Conservation (phyloP, 768 basidiomycete genomes). For the Lentinula detonsa region DNA sequence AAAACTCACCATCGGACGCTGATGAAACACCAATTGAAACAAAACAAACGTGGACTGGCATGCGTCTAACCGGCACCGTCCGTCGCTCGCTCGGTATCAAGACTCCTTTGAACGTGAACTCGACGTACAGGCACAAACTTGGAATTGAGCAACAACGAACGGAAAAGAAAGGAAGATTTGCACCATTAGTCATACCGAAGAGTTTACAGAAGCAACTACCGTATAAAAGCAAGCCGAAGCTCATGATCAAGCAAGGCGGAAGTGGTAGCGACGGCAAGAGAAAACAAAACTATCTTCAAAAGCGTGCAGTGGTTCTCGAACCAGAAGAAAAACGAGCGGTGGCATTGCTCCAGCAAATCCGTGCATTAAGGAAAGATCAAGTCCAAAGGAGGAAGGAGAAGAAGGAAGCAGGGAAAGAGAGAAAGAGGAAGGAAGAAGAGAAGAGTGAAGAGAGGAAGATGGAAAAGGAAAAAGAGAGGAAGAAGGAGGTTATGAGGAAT, state of each 20-base stretch:
- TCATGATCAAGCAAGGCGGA: constrained; percentile 59
- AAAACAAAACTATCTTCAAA: constrained; percentile 82
- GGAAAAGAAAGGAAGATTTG: constrained; percentile 43
- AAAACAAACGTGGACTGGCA: constrained; percentile 83
- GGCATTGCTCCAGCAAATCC: constrained; percentile 88
- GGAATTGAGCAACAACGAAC: constrained; percentile 65
- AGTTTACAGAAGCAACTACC: constrained; percentile 90
- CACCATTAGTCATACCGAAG: constrained; percentile 80
- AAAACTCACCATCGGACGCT: not conserved
- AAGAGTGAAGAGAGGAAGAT: constrained; percentile 56
- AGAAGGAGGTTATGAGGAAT: constrained; percentile 69
- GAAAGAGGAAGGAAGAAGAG: constrained; percentile 64
- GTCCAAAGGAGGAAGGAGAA: constrained; percentile 73
- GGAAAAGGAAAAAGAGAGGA: constrained; percentile 72
- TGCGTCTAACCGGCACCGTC: constrained; percentile 94
- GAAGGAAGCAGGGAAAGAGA: constrained; percentile 72
- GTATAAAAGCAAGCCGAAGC: constrained; percentile 87
- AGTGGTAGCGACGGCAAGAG: constrained; percentile 10
- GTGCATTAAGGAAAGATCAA: constrained; percentile 88
- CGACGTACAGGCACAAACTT: constrained; percentile 62
- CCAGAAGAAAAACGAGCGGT: constrained; percentile 93
- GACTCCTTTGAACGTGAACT: constrained; percentile 77
- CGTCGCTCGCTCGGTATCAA: constrained; percentile 80
- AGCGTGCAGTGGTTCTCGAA: constrained; percentile 91
- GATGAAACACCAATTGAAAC: not conserved